Evolutionary conservation across 768 basidiomycete genomes (phyloP).

Genomic region (Amanita inopinata): DNA sequence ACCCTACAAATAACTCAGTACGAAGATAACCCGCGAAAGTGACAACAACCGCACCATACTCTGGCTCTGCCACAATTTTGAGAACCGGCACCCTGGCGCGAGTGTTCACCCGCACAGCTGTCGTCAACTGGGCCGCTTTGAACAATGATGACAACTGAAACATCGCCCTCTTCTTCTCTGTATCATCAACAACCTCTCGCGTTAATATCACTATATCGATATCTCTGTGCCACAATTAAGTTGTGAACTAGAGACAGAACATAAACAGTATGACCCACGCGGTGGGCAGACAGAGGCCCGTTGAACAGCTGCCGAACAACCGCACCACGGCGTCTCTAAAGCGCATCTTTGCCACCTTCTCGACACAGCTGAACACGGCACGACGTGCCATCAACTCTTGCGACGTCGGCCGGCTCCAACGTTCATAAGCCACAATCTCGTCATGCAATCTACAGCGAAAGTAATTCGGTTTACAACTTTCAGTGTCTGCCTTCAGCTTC

Average conservation of each 20-base stretch:
- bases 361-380: slow-evolving; percentile 35
- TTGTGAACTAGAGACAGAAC: not conserved
- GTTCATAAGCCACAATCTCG: slow-evolving; percentile 50
- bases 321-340: slow-evolving; percentile 38
- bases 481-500: too few relatives aligned
- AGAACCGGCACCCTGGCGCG: slow-evolving; percentile 49
- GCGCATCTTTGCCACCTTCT: slow-evolving; percentile 30
- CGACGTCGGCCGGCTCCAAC: slow-evolving; percentile 43
- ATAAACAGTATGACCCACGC: slow-evolving; percentile 32
- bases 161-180: slow-evolving; percentile 30
- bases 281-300: slow-evolving; percentile 49
- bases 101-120: slow-evolving; percentile 21
- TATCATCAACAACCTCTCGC: slow-evolving; percentile 11
- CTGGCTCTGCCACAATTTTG: slow-evolving; percentile 38
- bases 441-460: slow-evolving; percentile 45
- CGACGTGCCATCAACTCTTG: slow-evolving; percentile 40
- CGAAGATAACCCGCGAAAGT: too few relatives aligned
- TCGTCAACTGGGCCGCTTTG: slow-evolving; percentile 31
- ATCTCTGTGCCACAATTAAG: slow-evolving; percentile 32
- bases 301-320: slow-evolving; percentile 54
- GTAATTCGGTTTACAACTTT: too few relatives aligned
- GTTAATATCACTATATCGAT: slow-evolving; percentile 47
- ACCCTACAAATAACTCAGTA: slow-evolving; percentile 25
- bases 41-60: slow-evolving; percentile 22
- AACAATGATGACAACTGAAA: slow-evolving; percentile 40